Base-by-base conservation (phyloP, 768 basidiomycete genomes). In the Zangia roseola region DNA sequence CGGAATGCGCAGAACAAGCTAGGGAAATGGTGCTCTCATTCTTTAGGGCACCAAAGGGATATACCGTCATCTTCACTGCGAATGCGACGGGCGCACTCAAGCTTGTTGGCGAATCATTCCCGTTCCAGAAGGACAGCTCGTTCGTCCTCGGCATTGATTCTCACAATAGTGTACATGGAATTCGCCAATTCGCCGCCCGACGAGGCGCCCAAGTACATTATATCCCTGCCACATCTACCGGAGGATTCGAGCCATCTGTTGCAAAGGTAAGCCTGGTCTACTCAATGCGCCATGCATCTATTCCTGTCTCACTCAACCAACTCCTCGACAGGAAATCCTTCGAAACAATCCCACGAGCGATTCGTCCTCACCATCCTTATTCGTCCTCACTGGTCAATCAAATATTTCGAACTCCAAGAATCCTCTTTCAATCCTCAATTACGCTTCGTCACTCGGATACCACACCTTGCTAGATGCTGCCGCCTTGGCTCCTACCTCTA, bases 121-220 rank as follows among this genome's bases (percentile, higher is more conserved):
- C 86, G 0, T 92, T 91, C 59, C 65, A 62, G 5, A 69, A 69
- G 33, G 77, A 73, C n/a, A 79, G 82, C 43, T 68, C 66, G 39
- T 84, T 82, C 59, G 77, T 92, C 42, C 80, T 92, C 47, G 79
- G 85, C 17, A 75, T 78, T 14, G 90, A 93, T 67, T 85, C 87
- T 7, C 91, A 93, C 64, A 91, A 91, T 59, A 90, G 87, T 52
- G 83, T 91, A 17, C 85, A 91, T 56, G 89, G 89, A 9, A 86
- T 91, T 50, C 77, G 90, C 36, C 76, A 86, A 67, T 92, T 80
- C 58, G 88, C 88, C 0, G 61, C 63, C 12, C 66, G 69, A 49
- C 74, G 74, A 36, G 82, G 83, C 12, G 80, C 83, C 5, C 62
- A 70, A 26, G 78, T 84, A 16, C 71, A 72, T 36, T 92, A 92